Conservation (phyloP, 768 basidiomycete genomes). For the Chalciporus chontae region DNA sequence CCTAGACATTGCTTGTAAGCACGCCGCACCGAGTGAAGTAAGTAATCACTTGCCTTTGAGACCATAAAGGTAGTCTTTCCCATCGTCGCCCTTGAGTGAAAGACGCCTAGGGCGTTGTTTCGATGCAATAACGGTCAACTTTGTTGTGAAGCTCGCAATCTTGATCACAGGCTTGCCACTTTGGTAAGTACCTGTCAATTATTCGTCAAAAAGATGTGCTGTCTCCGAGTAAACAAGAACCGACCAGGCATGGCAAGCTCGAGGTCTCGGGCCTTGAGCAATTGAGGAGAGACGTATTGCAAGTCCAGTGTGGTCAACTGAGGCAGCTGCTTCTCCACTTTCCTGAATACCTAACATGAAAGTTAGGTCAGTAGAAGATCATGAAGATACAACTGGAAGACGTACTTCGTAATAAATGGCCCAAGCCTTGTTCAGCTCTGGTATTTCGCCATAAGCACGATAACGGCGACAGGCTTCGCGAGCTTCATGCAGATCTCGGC, state of each 20-base stretch:
- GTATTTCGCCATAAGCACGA: constrained; percentile 79
- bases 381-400: neutral
- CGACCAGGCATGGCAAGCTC: constrained; percentile 95
- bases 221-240: neutral
- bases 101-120: constrained; percentile 94
- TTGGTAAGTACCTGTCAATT: constrained; percentile 77
- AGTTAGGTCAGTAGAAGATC: constrained; percentile 2
- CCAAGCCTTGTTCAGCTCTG: constrained; percentile 96
- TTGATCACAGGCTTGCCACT: constrained; percentile 79
- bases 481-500: constrained; percentile 88
- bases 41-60: constrained; percentile 66
- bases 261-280: constrained; percentile 84
- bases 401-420: constrained; percentile 94
- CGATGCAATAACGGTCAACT: constrained; percentile 89
- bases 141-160: constrained; percentile 83
- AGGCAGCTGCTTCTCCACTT: constrained; percentile 91
- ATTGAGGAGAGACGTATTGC: constrained; percentile 93
- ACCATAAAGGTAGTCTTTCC: constrained; percentile 85
- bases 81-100: constrained; percentile 85
- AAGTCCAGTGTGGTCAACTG: constrained; percentile 86
- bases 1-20: constrained; percentile 43
- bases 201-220: neutral
- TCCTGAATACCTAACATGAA: constrained; percentile 78
- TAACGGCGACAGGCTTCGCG: constrained; percentile 87
- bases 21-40: neutral